Conservation (phyloP, 306 rosid genomes). For the Rosa multiflora region DNA sequence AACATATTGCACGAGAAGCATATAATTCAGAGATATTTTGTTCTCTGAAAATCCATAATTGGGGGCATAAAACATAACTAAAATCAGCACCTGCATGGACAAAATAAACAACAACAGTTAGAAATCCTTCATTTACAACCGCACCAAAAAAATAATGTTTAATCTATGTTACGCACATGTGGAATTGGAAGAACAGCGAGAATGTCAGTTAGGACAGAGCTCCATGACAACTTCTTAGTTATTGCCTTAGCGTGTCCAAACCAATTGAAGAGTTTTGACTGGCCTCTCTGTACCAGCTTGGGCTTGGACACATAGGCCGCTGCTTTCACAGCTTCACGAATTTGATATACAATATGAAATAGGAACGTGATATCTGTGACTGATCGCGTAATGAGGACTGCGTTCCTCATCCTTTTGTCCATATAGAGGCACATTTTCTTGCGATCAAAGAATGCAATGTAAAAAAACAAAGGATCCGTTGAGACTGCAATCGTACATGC, state of each 20-base stretch:
- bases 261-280: neutral
- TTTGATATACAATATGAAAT: neutral
- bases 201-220: conserved; percentile 16
- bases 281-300: too few relatives aligned
- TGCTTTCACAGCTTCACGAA: neutral
- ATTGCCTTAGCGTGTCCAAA: neutral
- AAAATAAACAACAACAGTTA: neutral
- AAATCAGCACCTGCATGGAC: conserved; percentile 16
- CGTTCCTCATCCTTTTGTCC: neutral
- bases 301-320: neutral
- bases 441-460: conserved; percentile 5
- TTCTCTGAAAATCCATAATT: conserved; percentile 6
- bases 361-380: neutral
- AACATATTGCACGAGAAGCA: conserved; percentile 31
- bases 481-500: neutral
- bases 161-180: conserved; percentile 12
- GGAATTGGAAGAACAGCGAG: conserved; percentile 39
- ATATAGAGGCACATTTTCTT: neutral
- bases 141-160: neutral
- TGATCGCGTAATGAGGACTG: neutral
- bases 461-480: conserved; percentile 21
- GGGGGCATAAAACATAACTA: conserved; percentile 14
- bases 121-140: neutral
- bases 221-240: conserved; percentile 9
- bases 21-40: conserved; percentile 14